phyloP scores from a whole-genome alignment of 1,284 basidiomycete genomes.

The Exobasidium rhododendri region DNA sequence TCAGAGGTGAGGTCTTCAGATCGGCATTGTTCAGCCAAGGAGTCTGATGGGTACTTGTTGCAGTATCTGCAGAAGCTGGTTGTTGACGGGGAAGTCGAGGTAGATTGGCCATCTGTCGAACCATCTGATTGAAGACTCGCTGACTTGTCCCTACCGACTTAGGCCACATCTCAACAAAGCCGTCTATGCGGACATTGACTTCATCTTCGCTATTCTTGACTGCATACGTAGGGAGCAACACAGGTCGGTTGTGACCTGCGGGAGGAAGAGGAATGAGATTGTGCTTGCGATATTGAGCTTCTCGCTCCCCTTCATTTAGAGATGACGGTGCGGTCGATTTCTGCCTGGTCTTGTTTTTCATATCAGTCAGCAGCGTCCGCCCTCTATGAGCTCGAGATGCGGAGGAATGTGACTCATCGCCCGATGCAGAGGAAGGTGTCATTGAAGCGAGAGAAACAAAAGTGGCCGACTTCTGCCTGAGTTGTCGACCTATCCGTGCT shows the following conservation, averaged over 20 bases:
- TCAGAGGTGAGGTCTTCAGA: neutral
- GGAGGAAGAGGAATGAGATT: constrained; percentile 2
- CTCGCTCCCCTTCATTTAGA: neutral
- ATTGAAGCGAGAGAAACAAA: neutral
- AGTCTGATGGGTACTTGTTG: neutral
- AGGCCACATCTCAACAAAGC: constrained; percentile 17
- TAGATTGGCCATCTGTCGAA: constrained; percentile 12
- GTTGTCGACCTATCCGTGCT: neutral
- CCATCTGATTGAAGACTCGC: constrained; percentile 15
- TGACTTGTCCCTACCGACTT: neutral
- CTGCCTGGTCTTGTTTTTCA: neutral
- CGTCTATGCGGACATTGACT: neutral
- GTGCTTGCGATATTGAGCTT: constrained; percentile 1
- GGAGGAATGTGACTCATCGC: neutral
- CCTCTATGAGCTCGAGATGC: neutral
- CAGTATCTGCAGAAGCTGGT: constrained; percentile 3
- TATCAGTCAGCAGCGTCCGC: neutral
- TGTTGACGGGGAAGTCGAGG: constrained; percentile 9
- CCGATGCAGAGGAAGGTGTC: neutral
- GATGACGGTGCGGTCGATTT: neutral
- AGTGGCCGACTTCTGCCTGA: neutral
- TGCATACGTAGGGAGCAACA: constrained; percentile 15
- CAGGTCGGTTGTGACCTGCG: constrained; percentile 2
- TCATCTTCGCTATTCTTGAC: constrained; percentile 3
- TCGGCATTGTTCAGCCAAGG: neutral